Evolutionary conservation across 192 early-diverging fungal genomes (phyloP), one percentile per base, ranked within the genome.

Genomic region (Geosiphon pyriformis): DNA sequence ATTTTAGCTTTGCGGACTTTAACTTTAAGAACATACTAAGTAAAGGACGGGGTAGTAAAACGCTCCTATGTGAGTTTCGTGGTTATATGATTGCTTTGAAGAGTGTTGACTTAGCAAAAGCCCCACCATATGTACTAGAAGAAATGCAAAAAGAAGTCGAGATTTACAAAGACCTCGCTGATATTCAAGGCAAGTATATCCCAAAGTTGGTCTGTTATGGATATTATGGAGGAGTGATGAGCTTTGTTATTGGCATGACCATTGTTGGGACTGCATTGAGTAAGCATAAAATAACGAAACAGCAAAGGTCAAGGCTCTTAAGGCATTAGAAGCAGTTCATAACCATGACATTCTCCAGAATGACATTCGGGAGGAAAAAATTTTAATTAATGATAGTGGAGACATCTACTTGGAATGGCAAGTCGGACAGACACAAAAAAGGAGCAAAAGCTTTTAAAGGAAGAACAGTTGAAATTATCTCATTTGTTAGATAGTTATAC

Each of bases 191-290:
- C 10, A 61, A 46, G 34, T 42, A 61, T n/a, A 62, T 62, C 18
- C 46, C 60, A 62, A 62, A 62, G 20, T 62, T 62, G 60, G 20
- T 62, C 27, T 62, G 60, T 30, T 62, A 62, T 62, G 60, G 60
- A n/a, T 62, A 48, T 49, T 62, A 62, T 47, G 22, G 42, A 27
- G 23, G 23, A 11, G 26, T 35, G 15, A 62, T 62, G 60, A 48
- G 42, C 31, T 62, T 48, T 62, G 60, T 47, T 50, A 62, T 62
- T 61, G 59, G 59, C 3, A 61, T 49, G 47, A 61, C 42, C 26
- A 10, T 61, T 48, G 59, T 61, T 61, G 59, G 59, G 26, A 46
- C 42, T 61, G 3, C 23, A 18, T 61, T 48, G 17, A 10, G 11
- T 48, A 11, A 46, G 8, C 37, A 61, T 30, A 61, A 47, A 48